Conservation (phyloP, 2,329 filamentous ascomycete species). For the Bimuria novae-zelandiae region DNA sequence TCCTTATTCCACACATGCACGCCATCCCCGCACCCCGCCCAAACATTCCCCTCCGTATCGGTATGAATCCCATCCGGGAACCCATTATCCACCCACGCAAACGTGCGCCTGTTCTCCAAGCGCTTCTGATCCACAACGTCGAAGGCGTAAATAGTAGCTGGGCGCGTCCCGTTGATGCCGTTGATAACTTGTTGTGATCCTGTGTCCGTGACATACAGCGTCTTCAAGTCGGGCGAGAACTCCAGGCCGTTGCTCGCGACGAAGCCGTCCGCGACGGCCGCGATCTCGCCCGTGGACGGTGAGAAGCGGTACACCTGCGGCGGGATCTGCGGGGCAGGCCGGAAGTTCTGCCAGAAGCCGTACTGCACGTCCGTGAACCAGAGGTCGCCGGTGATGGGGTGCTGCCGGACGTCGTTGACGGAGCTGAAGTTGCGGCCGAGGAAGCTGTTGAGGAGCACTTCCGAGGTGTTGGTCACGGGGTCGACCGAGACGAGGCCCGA, state of each 20-base stretch:
- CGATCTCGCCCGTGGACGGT: slow-evolving; percentile 47
- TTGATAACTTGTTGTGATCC: slow-evolving; percentile 46
- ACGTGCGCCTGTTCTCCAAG: slow-evolving; percentile 49
- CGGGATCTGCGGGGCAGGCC: slow-evolving; percentile 36
- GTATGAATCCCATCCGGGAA: slow-evolving; percentile 64
- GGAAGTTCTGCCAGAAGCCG: slow-evolving; percentile 38
- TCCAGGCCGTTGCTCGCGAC: slow-evolving; percentile 53
- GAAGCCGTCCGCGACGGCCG: slow-evolving; percentile 49
- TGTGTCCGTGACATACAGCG: slow-evolving; percentile 53
- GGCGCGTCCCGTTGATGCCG: slow-evolving; percentile 43
- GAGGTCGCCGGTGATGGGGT: slow-evolving; percentile 51
- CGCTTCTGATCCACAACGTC: slow-evolving; percentile 47
- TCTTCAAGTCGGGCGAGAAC: slow-evolving; percentile 50
- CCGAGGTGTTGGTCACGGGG: slow-evolving; percentile 49
- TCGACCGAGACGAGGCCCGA: slow-evolving; percentile 52
- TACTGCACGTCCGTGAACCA: slow-evolving; percentile 57
- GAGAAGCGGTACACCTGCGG: slow-evolving; percentile 51
- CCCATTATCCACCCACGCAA: slow-evolving; percentile 60
- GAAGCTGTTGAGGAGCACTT: slow-evolving; percentile 52
- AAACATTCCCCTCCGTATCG: slow-evolving; percentile 61
- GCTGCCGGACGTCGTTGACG: slow-evolving; percentile 50
- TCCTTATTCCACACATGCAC: slow-evolving; percentile 59
- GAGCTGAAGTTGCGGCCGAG: slow-evolving; percentile 53
- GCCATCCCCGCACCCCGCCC: slow-evolving; percentile 60
- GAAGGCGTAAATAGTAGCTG: slow-evolving; percentile 50